A percentile compares a stretch with the other conserved stretches of the same genome.
Evolutionary conservation across 2,329 filamentous ascomycete species (phyloP).

Genomic region (Malbranchea cinnamomea): DNA sequence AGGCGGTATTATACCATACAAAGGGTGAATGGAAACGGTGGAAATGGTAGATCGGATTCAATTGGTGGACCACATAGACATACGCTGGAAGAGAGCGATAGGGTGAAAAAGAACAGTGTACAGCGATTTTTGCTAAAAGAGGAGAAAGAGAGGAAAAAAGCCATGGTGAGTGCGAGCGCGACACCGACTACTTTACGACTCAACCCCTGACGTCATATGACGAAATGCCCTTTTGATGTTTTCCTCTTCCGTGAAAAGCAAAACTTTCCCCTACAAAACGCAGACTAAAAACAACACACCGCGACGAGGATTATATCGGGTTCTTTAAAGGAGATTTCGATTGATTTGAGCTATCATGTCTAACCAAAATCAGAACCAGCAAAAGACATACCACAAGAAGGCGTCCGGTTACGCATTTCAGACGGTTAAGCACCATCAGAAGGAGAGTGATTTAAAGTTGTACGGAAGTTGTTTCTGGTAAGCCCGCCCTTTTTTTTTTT

Average conservation of each 20-base stretch:
- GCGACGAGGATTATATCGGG: too few species aligned
- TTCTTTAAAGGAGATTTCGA: neutral
- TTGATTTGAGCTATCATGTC: conserved; percentile 22
- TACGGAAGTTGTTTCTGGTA: conserved; percentile 78
- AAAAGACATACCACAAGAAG: conserved; percentile 58
- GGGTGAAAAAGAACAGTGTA: conserved; percentile 69
- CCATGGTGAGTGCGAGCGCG: conserved; percentile 37
- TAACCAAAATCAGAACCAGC: conserved; percentile 32
- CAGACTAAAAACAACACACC: too few species aligned
- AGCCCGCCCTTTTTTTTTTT: conserved; percentile 12
- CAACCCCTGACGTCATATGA: neutral
- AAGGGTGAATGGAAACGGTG: conserved; percentile 61
- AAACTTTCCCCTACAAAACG: too few species aligned
- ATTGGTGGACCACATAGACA: conserved; percentile 62
- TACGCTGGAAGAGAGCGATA: conserved; percentile 56
- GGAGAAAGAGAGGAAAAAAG: conserved; percentile 51
- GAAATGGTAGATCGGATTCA: conserved; percentile 56
- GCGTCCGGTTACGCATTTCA: conserved; percentile 54
- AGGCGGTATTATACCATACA: conserved; percentile 59
- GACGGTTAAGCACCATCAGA: conserved; percentile 56
- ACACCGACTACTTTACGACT: conserved; percentile 7
- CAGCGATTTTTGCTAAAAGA: conserved; percentile 49
- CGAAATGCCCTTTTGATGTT: neutral
- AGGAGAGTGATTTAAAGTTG: conserved; percentile 57
- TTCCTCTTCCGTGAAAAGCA: conserved; percentile 2